These are phyloP conservation scores for Lasiosphaeria miniovina DNA, from an alignment of 495 filamentous ascomycete genomes.

Conservation along the genomic window DNA sequence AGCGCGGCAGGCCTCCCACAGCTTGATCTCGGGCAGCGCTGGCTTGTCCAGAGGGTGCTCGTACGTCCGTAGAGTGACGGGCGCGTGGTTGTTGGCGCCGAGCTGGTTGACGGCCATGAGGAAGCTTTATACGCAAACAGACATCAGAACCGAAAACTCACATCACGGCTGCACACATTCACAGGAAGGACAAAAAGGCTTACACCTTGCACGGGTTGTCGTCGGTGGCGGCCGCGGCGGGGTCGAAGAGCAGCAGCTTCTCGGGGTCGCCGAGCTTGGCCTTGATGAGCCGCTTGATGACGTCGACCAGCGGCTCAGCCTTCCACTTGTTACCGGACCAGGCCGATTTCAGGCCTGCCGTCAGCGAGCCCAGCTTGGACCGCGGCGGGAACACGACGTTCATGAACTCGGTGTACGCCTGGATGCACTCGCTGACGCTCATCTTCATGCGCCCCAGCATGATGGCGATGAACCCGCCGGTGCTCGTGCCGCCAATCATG, in stretches of 20 bases:
- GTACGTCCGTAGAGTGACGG: background rate
- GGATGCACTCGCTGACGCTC: conserved; percentile 3
- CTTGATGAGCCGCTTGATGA: conserved; percentile 1
- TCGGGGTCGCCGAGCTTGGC: conserved; percentile 2
- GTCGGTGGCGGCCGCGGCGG: background rate
- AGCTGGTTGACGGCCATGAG: background rate
- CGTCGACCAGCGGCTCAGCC: background rate
- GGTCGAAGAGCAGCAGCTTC: background rate
- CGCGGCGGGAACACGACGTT: background rate
- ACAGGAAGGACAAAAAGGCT: background rate
- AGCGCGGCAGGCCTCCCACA: conserved; percentile 3
- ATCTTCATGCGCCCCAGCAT: conserved; percentile 24
- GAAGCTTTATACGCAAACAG: background rate
- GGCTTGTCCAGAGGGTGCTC: background rate
- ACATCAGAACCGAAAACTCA: background rate
- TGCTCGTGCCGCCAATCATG: conserved; percentile 27
- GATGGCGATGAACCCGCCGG: conserved; percentile 27
- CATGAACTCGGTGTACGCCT: conserved; percentile 2
- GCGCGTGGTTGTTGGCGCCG: conserved; percentile 1
- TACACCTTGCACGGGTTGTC: conserved; percentile 4
- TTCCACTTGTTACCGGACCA: background rate
- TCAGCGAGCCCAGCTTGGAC: background rate
- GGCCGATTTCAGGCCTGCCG: background rate
- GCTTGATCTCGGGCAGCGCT: background rate
- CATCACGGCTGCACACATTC: background rate